A percentile compares a stretch with the other conserved stretches of the same genome.
Conservation (phyloP, 2,329 filamentous ascomycete species). For the Fusarium poae region DNA sequence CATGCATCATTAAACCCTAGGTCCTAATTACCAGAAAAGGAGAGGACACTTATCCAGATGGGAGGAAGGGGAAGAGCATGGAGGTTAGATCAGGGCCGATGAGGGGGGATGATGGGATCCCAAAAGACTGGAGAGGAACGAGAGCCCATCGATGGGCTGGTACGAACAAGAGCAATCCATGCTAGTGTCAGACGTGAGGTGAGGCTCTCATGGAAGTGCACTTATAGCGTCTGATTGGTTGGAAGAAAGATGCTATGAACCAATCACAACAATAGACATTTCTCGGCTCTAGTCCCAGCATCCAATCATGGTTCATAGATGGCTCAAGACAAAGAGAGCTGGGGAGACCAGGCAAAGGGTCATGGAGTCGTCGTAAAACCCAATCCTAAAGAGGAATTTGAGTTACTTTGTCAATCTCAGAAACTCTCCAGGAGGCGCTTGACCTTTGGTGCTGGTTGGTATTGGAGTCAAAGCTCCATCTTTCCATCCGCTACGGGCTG, state of each 20-base stretch:
- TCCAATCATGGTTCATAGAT: slow-evolving; percentile 36
- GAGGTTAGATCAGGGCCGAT: slow-evolving; percentile 34
- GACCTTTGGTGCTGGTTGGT: slow-evolving; percentile 10
- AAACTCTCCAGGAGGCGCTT: slow-evolving; percentile 42
- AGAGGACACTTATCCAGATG: slow-evolving; percentile 40
- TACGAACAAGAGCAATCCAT: slow-evolving; percentile 47
- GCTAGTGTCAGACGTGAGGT: slow-evolving; percentile 52
- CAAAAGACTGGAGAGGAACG: slow-evolving; percentile 41
- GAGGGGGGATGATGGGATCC: slow-evolving; percentile 20
- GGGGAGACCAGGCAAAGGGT: slow-evolving; percentile 41
- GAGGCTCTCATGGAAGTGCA: slow-evolving; percentile 53
- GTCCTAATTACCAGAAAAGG: slow-evolving; percentile 39
- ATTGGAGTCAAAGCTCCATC: slow-evolving; percentile 30
- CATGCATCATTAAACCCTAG: slow-evolving; percentile 37
- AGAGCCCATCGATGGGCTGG: slow-evolving; percentile 45
- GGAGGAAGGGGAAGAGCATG: slow-evolving; percentile 29
- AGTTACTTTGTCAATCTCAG: slow-evolving; percentile 42
- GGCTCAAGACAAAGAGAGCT: slow-evolving; percentile 37
- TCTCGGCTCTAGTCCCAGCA: slow-evolving; percentile 26
- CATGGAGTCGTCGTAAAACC: slow-evolving; percentile 42
- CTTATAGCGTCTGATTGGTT: slow-evolving; percentile 51
- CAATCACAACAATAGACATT: slow-evolving; percentile 22
- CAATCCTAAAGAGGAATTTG: slow-evolving; percentile 47
- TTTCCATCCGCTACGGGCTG: slow-evolving; percentile 8
- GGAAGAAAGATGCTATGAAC: neutral